A percentile compares a stretch with the other conserved stretches of the same genome.
These are phyloP conservation scores for Zarea fungicola DNA, from an alignment of 2,329 filamentous ascomycete species.

Conservation along the genomic window DNA sequence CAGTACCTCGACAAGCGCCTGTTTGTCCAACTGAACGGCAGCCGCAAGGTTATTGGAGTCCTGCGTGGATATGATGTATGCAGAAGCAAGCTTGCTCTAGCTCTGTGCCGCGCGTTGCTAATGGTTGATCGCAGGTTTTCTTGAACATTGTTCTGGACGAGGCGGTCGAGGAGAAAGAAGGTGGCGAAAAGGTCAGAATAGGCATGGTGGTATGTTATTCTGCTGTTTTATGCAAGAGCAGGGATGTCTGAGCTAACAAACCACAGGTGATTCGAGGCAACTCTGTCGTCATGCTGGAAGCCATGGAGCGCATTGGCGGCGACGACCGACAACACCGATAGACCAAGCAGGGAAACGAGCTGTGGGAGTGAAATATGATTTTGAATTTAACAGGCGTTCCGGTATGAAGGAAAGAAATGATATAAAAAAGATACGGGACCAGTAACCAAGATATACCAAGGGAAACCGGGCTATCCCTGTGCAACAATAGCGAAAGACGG, in stretches of 20 bases:
- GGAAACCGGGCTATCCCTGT: background rate
- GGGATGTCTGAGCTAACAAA: background rate
- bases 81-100: slow-evolving; percentile 24
- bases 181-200: slow-evolving; percentile 81
- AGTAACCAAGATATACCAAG: slow-evolving; percentile 16
- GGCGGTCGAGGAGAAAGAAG: slow-evolving; percentile 88
- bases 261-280: slow-evolving; percentile 87
- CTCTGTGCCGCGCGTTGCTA: background rate
- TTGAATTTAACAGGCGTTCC: slow-evolving; percentile 30
- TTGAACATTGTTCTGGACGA: slow-evolving; percentile 97
- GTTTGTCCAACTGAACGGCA: slow-evolving; percentile 96
- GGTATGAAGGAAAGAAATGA: slow-evolving; percentile 20
- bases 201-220: slow-evolving; percentile 76
- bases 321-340: slow-evolving; percentile 44
- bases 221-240: background rate
- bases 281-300: slow-evolving; percentile 97
- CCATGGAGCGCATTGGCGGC: slow-evolving; percentile 62
- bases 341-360: background rate
- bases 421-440: slow-evolving; percentile 16
- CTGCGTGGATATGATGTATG: slow-evolving; percentile 91
- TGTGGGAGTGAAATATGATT: slow-evolving; percentile 17
- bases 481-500: background rate
- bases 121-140: slow-evolving; percentile 64
- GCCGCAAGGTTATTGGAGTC: slow-evolving; percentile 92
- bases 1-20: slow-evolving; percentile 99